Evolutionary conservation across 2,329 filamentous ascomycete genomes (phyloP).

Genomic region (Cladosporium halotolerans): DNA sequence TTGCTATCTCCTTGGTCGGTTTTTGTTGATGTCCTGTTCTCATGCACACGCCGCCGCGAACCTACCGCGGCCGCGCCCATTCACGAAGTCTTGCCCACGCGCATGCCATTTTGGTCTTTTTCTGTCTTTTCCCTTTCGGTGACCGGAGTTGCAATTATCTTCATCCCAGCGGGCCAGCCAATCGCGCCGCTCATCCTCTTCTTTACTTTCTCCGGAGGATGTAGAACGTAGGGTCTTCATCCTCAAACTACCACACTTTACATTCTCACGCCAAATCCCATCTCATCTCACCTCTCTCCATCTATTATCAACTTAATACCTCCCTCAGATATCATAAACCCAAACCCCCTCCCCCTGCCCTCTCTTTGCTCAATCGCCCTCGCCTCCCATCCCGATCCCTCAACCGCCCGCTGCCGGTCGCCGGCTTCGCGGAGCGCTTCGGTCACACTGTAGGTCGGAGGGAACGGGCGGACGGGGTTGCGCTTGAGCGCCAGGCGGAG

Average conservation of each 20-base stretch:
- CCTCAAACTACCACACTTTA: background rate
- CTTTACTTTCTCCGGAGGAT: too few relatives aligned
- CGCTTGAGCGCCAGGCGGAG: slow-evolving; percentile 32
- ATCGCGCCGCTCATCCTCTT: too few relatives aligned
- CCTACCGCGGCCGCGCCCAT: too few relatives aligned
- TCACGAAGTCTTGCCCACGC: too few relatives aligned
- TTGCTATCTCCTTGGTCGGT: too few relatives aligned
- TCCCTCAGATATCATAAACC: slow-evolving; percentile 16
- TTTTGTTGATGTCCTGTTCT: too few relatives aligned
- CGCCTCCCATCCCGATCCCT: slow-evolving; percentile 24
- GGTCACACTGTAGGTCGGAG: slow-evolving; percentile 31
- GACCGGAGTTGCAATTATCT: too few relatives aligned
- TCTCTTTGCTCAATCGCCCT: slow-evolving; percentile 18
- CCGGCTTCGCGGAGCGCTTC: slow-evolving; percentile 32
- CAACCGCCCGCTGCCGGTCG: slow-evolving; percentile 33
- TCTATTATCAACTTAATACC: background rate
- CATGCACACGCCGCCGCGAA: too few relatives aligned
- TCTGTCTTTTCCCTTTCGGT: too few relatives aligned
- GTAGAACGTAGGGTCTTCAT: too few relatives aligned
- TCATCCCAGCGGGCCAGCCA: too few relatives aligned
- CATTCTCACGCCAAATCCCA: background rate
- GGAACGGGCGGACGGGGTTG: slow-evolving; percentile 32
- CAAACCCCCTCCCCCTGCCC: slow-evolving; percentile 19
- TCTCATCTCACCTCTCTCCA: background rate
- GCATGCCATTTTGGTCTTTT: too few relatives aligned